These are phyloP conservation scores for Halophytophthora polymorphica DNA, from an alignment of 352 stramenopile species.

Conservation along the genomic window DNA sequence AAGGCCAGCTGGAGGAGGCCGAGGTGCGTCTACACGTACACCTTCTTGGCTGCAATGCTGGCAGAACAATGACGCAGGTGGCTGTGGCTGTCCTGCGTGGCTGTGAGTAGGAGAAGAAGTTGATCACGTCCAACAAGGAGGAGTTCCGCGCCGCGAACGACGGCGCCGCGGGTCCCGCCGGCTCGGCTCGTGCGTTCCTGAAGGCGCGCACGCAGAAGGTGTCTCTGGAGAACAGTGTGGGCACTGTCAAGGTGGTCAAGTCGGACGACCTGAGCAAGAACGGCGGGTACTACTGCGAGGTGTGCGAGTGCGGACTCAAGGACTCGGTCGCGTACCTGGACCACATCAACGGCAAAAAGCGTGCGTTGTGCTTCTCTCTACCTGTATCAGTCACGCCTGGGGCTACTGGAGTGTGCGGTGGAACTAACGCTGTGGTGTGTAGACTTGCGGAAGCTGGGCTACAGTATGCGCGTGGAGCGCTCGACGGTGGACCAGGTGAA, in stretches of 20 bases:
- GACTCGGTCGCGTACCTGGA: slow-evolving; percentile 93
- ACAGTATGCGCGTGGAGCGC: slow-evolving; percentile 90
- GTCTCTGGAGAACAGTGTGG: slow-evolving; percentile 79
- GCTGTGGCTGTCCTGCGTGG: neutral
- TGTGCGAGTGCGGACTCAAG: slow-evolving; percentile 91
- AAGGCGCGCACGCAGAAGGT: slow-evolving; percentile 77
- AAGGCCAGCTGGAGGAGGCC: slow-evolving; percentile 54
- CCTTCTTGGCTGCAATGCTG: neutral
- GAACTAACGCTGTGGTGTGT: slow-evolving; percentile 5
- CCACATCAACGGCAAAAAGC: slow-evolving; percentile 95
- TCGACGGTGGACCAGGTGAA: slow-evolving; percentile 87
- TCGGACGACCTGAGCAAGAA: slow-evolving; percentile 70
- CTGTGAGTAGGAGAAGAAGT: slow-evolving; percentile 49
- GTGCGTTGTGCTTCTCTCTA: slow-evolving; percentile 30
- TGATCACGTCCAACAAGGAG: slow-evolving; percentile 65
- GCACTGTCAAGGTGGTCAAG: slow-evolving; percentile 87
- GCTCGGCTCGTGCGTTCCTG: slow-evolving; percentile 72
- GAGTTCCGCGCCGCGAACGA: slow-evolving; percentile 77
- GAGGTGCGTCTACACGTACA: no score
- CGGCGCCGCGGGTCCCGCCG: slow-evolving; percentile 51
- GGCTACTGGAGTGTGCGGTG: neutral
- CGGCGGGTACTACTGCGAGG: slow-evolving; percentile 91
- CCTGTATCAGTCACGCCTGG: neutral
- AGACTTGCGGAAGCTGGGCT: slow-evolving; percentile 90
- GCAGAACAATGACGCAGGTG: neutral